phyloP scores from a whole-genome alignment of 116 monocot species.

The Thalassia testudinum region DNA sequence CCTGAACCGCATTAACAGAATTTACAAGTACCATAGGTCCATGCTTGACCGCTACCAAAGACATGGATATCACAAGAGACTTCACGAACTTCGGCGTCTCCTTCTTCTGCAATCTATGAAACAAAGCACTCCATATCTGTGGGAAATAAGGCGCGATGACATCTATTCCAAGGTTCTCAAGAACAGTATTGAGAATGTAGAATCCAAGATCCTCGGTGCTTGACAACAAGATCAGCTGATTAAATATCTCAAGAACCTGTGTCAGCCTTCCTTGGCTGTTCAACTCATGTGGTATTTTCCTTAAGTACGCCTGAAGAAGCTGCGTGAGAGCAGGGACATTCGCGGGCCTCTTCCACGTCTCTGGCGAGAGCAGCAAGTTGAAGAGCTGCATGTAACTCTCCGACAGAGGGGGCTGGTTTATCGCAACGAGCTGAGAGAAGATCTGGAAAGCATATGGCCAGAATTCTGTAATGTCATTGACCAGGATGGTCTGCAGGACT shows the following conservation, averaged over 20 bases:
- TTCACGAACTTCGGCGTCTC: slow-evolving; percentile 57
- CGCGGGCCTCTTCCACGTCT: slow-evolving; percentile 61
- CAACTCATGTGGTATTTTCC: slow-evolving; percentile 75
- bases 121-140: slow-evolving; percentile 55
- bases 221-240: slow-evolving; percentile 23
- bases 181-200: slow-evolving; percentile 84
- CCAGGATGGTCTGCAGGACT: slow-evolving; percentile 64
- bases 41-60: slow-evolving; percentile 73
- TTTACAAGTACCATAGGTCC: slow-evolving; percentile 56
- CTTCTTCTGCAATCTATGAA: slow-evolving; percentile 46
- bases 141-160: slow-evolving; percentile 44
- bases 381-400: slow-evolving; percentile 75
- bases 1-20: slow-evolving; percentile 66
- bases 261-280: slow-evolving; percentile 51
- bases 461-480: slow-evolving; percentile 75
- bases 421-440: slow-evolving; percentile 80
- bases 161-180: slow-evolving; percentile 68
- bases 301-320: slow-evolving; percentile 68
- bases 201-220: slow-evolving; percentile 71
- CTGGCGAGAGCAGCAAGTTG: slow-evolving; percentile 48
- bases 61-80: slow-evolving; percentile 80
- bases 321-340: slow-evolving; percentile 75
- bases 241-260: slow-evolving; percentile 71
- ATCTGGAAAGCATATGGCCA: slow-evolving; percentile 98
- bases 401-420: slow-evolving; percentile 61